These are phyloP conservation scores for Ophiostoma populinum DNA, from an alignment of 2,329 filamentous ascomycete genomes.

Conservation along the genomic window DNA sequence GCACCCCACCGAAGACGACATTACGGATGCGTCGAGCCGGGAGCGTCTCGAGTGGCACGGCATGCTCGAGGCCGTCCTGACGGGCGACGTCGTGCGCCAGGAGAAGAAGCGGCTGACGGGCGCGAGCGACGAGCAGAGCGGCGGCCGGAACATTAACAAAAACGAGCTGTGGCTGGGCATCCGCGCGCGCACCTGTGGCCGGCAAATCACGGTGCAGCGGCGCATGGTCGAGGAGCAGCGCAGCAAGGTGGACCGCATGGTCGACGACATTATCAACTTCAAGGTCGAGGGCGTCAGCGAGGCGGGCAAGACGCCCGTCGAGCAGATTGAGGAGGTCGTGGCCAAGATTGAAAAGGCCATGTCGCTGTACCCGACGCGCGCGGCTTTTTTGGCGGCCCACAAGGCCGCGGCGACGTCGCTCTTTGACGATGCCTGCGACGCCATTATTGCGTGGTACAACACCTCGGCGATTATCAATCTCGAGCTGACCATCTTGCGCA, in stretches of 20 bases:
- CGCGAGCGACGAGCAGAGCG: constrained; percentile 40
- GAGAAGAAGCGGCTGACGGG: constrained; percentile 93
- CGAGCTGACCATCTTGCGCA: constrained; percentile 76
- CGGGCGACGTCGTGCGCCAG: constrained; percentile 90
- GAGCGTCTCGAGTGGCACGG: constrained; percentile 95
- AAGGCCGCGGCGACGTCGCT: constrained; percentile 58
- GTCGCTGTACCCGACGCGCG: constrained; percentile 65
- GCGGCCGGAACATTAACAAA: constrained; percentile 46
- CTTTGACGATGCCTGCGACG: constrained; percentile 70
- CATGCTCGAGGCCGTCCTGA: constrained; percentile 90
- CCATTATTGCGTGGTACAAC: constrained; percentile 91
- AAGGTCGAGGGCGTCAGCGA: constrained; percentile 88
- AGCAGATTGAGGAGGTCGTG: constrained; percentile 82
- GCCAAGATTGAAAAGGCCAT: constrained; percentile 82
- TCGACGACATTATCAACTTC: constrained; percentile 85
- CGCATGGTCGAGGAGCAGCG: constrained; percentile 79
- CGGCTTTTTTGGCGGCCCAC: constrained; percentile 56
- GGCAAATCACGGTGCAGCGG: constrained; percentile 68
- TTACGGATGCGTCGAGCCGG: constrained; percentile 72
- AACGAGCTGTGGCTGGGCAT: constrained; percentile 79
- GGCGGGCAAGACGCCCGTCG: constrained; percentile 68
- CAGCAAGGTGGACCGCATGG: constrained; percentile 48
- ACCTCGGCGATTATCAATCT: constrained; percentile 93
- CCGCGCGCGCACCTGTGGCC: constrained; percentile 65
- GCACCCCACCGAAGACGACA: constrained; percentile 75